These are phyloP conservation scores for Penicillium pulvis DNA, from an alignment of 495 filamentous ascomycete species.

Conservation along the genomic window DNA sequence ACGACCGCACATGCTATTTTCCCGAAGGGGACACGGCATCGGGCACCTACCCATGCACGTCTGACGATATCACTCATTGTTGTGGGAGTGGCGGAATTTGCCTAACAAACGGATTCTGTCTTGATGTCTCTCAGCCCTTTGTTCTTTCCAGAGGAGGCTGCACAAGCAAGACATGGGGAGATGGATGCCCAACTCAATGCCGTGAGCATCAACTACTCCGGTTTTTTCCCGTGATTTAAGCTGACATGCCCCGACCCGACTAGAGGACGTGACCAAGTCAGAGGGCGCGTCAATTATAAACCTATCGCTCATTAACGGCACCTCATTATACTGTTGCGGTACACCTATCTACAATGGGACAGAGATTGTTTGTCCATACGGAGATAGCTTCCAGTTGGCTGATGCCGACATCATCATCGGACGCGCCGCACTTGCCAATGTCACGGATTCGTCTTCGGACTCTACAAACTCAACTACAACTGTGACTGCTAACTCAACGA, in stretches of 20 bases:
- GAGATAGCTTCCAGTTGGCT: slow-evolving; percentile 23
- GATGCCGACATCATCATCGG: slow-evolving; percentile 21
- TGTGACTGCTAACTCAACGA: too few species aligned
- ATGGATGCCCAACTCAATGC: slow-evolving; percentile 21
- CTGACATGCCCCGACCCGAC: not conserved
- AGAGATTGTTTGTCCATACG: slow-evolving; percentile 23
- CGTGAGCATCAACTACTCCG: slow-evolving; percentile 9
- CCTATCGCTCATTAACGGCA: slow-evolving; percentile 16
- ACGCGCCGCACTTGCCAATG: slow-evolving; percentile 25
- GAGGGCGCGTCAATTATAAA: slow-evolving; percentile 33
- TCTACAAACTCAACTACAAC: slow-evolving; percentile 16
- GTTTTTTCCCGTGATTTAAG: not conserved
- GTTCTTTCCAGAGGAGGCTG: slow-evolving; percentile 19
- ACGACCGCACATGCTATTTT: slow-evolving; percentile 22
- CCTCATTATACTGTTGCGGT: slow-evolving; percentile 35
- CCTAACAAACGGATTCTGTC: slow-evolving; percentile 25
- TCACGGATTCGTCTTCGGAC: slow-evolving; percentile 4
- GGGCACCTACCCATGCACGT: slow-evolving; percentile 15
- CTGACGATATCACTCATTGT: slow-evolving; percentile 17
- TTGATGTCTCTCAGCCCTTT: slow-evolving; percentile 19
- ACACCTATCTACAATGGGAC: slow-evolving; percentile 20
- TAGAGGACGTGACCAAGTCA: slow-evolving; percentile 2
- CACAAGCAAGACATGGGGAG: slow-evolving; percentile 20
- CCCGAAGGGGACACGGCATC: slow-evolving; percentile 12
- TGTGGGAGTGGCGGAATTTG: slow-evolving; percentile 16